Evolutionary conservation across 495 filamentous ascomycete species (phyloP).

Genomic region (Daldinia grandis): DNA sequence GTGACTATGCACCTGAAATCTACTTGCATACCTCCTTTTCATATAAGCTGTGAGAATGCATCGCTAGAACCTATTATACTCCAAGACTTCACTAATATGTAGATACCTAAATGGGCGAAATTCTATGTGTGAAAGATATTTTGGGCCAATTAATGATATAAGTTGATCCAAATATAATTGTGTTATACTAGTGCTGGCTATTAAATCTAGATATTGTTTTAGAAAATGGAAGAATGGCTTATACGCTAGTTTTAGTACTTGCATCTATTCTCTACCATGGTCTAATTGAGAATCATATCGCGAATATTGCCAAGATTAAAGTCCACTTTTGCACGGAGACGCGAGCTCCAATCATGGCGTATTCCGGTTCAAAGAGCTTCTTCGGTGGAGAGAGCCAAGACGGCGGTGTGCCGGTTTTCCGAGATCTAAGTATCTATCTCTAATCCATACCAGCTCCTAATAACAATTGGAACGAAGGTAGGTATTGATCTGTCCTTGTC

Average conservation of each 20-base stretch:
- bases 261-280: neutral
- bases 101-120: neutral
- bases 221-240: neutral
- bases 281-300: constrained; percentile 19
- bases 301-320: constrained; percentile 35
- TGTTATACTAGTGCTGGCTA: neutral
- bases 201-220: neutral
- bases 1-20: neutral
- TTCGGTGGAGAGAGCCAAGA: constrained; percentile 42
- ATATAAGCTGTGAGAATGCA: neutral
- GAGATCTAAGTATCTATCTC: constrained; percentile 12
- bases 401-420: constrained; percentile 41
- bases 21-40: neutral
- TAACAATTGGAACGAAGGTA: neutral
- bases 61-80: neutral
- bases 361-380: constrained; percentile 36
- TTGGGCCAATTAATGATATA: neutral
- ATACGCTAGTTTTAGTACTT: neutral
- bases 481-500: neutral
- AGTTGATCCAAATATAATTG: neutral
- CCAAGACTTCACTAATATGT: neutral
- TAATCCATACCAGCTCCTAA: neutral
- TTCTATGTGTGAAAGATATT: neutral
- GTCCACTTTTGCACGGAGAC: constrained; percentile 21
- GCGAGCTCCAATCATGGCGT: constrained; percentile 34